phyloP scores from a whole-genome alignment of 2,329 filamentous ascomycete genomes.

The Bipolaris gigantea region DNA sequence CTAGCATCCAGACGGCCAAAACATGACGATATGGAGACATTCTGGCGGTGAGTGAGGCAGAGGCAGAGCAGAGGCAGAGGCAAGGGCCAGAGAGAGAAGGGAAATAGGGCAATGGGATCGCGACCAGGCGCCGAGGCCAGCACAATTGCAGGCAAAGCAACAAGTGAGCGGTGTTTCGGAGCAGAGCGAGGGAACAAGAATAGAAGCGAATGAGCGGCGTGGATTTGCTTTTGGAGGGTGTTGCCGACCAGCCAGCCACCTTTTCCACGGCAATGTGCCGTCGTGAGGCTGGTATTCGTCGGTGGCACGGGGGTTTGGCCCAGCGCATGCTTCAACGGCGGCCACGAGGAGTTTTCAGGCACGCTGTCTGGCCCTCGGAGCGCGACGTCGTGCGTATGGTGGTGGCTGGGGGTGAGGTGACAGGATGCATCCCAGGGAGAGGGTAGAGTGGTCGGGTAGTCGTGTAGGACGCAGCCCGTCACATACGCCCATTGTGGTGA shows the following conservation, averaged over 20 bases:
- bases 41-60: conserved; percentile 9
- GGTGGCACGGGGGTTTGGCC: conserved; percentile 2
- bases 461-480: not conserved
- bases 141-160: not conserved
- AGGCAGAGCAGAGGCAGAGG: not conserved
- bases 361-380: conserved; percentile 6
- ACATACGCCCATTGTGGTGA: not conserved
- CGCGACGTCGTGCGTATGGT: conserved; percentile 4
- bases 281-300: conserved; percentile 9
- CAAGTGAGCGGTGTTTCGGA: not conserved
- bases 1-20: conserved; percentile 1
- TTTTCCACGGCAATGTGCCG: not conserved
- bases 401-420: not conserved
- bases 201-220: conserved; percentile 1
- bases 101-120: not conserved
- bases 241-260: conserved; percentile 9
- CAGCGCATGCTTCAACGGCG: conserved; percentile 11
- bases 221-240: conserved; percentile 5
- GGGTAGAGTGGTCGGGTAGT: not conserved
- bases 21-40: conserved; percentile 8
- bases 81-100: not conserved
- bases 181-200: conserved; percentile 7
- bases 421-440: not conserved
- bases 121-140: not conserved
- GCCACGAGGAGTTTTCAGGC: conserved; percentile 12